phyloP scores from a whole-genome alignment of 2,329 filamentous ascomycete genomes.

The Epichloe amarillans region DNA sequence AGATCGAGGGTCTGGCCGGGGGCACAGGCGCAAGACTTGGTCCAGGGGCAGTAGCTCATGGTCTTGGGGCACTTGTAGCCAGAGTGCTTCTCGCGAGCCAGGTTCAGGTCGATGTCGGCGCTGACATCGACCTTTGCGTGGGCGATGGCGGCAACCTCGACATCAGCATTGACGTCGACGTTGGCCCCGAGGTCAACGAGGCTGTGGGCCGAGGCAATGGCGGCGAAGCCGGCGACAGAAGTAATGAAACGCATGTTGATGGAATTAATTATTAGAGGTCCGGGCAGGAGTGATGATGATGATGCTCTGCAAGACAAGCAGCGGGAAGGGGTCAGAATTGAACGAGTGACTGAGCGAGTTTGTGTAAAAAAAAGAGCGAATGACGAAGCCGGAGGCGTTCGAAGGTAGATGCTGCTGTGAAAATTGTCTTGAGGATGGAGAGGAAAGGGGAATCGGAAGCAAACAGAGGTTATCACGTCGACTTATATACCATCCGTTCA shows the following conservation, averaged over 20 bases:
- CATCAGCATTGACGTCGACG: slow-evolving; percentile 3
- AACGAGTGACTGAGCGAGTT: not conserved
- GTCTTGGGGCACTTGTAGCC: slow-evolving; percentile 19
- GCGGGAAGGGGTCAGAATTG: not conserved
- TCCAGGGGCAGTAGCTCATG: slow-evolving; percentile 26
- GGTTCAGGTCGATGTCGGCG: slow-evolving; percentile 6
- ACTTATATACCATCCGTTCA: slow-evolving; percentile 1
- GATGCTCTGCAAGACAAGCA: not conserved
- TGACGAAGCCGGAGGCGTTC: slow-evolving; percentile 2
- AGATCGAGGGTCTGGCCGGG: slow-evolving; percentile 27
- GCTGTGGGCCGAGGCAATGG: slow-evolving; percentile 9
- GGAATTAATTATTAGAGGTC: not conserved
- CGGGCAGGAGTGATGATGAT: not conserved
- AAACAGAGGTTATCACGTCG: not conserved
- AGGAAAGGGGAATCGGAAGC: not conserved
- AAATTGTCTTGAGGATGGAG: not conserved
- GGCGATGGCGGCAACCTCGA: slow-evolving; percentile 7
- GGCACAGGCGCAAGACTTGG: slow-evolving; percentile 28
- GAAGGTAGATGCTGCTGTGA: not conserved
- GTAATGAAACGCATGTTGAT: slow-evolving; percentile 20
- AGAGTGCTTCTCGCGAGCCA: slow-evolving; percentile 9
- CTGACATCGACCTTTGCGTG: slow-evolving; percentile 2
- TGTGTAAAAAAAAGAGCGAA: slow-evolving; percentile 2
- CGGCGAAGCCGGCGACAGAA: slow-evolving; percentile 15
- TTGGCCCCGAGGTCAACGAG: slow-evolving; percentile 16